Base-by-base conservation (phyloP, 2,329 filamentous ascomycete species). In the Colletotrichum godetiae region DNA sequence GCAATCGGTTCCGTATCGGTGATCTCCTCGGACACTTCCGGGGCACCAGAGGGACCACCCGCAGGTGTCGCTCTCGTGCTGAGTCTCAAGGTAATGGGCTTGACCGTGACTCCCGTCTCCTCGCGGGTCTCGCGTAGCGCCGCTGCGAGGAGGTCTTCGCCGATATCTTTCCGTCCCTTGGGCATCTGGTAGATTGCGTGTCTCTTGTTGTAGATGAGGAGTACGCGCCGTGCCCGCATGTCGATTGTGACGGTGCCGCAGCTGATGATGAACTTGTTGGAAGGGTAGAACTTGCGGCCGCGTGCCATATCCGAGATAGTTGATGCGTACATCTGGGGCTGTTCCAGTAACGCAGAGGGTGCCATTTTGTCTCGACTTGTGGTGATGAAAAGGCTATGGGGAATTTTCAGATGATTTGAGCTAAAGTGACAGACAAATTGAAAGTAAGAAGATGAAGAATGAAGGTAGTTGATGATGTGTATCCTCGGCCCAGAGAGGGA, bases 111-210 rank as follows among this genome's bases (percentile, higher is more conserved):
- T 5, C 86, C 86, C 7, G 86, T 87, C 76, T 88, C 86, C 74
- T 88, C 86, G 56, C 80, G 80, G 0, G 86, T 87, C 77, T 88
- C 86, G 33, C 86, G 84, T 15, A 88, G 74, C 13, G 86, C 86
- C 0, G 86, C 80, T 2, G 78, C 78, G 31, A 83, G 80, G 42
- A 86, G 78, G 73, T 80, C 80, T 74, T 88, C 86, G 67, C 81
- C 82, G 56, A 88, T 83, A 76, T 87, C 84, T 77, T 86, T 86
- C 73, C 85, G 82, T 59, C 86, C 86, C 76, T 88, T 87, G 61
- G 86, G 86, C 7, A 88, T 80, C 77, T 87, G 85, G 76, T 80
- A 84, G 74, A 86, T 84, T 22, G 81, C 79, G 72, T 84, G 82
- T 57, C 80, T 80, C 31, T 78, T 81, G 77, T 88, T 86, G 77